phyloP scores from a whole-genome alignment of 2,329 filamentous ascomycete species.

The Dothideomycetidae sp. region DNA sequence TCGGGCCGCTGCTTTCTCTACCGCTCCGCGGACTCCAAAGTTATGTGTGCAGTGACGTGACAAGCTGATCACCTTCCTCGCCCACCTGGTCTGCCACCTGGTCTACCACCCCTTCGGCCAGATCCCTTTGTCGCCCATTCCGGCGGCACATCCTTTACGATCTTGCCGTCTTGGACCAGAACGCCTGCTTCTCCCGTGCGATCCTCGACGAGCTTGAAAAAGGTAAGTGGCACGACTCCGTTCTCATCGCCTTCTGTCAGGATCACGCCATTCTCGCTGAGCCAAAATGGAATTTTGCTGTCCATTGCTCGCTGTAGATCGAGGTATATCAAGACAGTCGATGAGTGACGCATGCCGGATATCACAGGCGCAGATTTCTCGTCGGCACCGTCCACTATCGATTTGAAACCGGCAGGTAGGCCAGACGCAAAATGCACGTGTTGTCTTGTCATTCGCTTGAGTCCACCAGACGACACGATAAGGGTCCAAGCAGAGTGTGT shows the following conservation, averaged over 20 bases:
- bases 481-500: conserved; percentile 65
- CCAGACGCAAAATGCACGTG: conserved; percentile 84
- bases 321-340: conserved; percentile 59
- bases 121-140: conserved; percentile 30
- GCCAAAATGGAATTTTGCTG: conserved; percentile 53
- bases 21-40: background rate
- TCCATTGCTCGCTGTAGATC: conserved; percentile 64
- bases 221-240: conserved; percentile 49
- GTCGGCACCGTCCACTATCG: conserved; percentile 14
- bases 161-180: conserved; percentile 56
- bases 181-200: conserved; percentile 45
- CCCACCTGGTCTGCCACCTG: conserved; percentile 19
- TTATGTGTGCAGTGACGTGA: too few species aligned
- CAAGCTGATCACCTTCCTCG: conserved; percentile 12
- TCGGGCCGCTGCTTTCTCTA: conserved; percentile 1
- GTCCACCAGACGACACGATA: conserved; percentile 62
- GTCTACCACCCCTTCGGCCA: conserved; percentile 24
- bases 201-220: conserved; percentile 58
- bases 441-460: conserved; percentile 68
- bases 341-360: conserved; percentile 34
- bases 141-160: conserved; percentile 52
- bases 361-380: conserved; percentile 44
- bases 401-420: conserved; percentile 38
- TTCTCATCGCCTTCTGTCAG: conserved; percentile 36
- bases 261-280: conserved; percentile 35